phyloP scores from a whole-genome alignment of 768 basidiomycete species.

The Dioszegia aurantiaca region DNA sequence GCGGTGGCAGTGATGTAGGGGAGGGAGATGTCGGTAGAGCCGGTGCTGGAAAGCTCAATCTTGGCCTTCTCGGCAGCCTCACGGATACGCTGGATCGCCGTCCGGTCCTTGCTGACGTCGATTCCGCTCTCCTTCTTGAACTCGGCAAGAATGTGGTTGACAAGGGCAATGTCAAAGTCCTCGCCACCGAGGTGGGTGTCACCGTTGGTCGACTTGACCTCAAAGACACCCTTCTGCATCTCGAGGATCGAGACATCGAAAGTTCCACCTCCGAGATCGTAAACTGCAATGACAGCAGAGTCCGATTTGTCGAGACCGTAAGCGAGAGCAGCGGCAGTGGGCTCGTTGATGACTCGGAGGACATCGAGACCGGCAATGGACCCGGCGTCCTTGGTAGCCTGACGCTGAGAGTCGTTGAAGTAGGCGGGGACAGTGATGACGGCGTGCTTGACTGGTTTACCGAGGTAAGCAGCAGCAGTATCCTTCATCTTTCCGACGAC shows the following conservation, averaged over 20 bases:
- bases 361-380: constrained; percentile 97
- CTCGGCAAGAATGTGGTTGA: constrained; percentile 77
- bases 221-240: constrained; percentile 99
- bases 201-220: constrained; percentile 99
- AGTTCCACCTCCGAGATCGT: constrained; percentile 96
- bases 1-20: constrained; percentile 98
- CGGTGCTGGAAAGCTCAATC: constrained; percentile 90
- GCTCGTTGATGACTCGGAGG: constrained; percentile 97
- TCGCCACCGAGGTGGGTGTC: constrained; percentile 97
- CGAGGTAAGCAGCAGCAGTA: constrained; percentile 87
- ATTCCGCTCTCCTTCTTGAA: constrained; percentile 92
- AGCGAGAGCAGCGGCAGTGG: constrained; percentile 95
- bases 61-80: constrained; percentile 99
- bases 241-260: constrained; percentile 99
- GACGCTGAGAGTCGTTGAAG: constrained; percentile 99
- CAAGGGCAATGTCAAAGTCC: constrained; percentile 89
- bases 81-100: constrained; percentile 98
- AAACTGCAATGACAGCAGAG: constrained; percentile 88
- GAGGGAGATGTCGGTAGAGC: constrained; percentile 94
- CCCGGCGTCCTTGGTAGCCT: constrained; percentile 97
- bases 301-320: constrained; percentile 91
- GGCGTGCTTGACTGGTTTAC: constrained; percentile 89
- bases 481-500: constrained; percentile 78
- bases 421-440: constrained; percentile 97
- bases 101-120: constrained; percentile 77